A percentile compares a stretch with the other conserved stretches of the same genome.
phyloP scores from a whole-genome alignment of 345 rosid genomes.

The Durio zibethinus region DNA sequence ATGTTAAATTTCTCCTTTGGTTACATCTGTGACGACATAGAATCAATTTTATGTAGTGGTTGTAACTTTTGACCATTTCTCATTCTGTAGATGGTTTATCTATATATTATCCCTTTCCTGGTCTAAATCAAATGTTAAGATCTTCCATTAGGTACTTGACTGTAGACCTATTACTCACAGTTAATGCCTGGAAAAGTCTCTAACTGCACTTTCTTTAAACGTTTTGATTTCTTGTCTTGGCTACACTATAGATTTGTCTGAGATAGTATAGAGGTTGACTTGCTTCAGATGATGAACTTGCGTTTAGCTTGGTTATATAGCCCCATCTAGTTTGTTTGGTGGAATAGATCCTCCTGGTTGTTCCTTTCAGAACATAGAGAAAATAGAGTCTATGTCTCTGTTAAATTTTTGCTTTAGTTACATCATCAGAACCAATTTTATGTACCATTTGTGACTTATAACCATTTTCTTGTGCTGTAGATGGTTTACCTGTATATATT shows the following conservation, averaged over 20 bases:
- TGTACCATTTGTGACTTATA: no score
- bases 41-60: neutral
- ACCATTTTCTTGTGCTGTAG: no score
- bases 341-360: neutral
- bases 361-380: no score
- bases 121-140: neutral
- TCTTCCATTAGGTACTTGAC: neutral
- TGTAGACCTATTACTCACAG: neutral
- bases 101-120: neutral
- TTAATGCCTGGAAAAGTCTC: neutral
- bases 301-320: neutral
- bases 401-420: no score
- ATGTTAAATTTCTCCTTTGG: neutral
- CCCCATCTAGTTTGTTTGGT: neutral
- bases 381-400: no score
- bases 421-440: no score
- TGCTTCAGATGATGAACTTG: neutral
- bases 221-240: neutral
- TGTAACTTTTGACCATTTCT: neutral
- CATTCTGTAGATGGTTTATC: neutral
- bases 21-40: neutral
- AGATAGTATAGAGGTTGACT: neutral
- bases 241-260: neutral
- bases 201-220: neutral
- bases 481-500: no score